Conservation (phyloP, 805 yeast genomes). For the Saturnispora ahearnii region DNA sequence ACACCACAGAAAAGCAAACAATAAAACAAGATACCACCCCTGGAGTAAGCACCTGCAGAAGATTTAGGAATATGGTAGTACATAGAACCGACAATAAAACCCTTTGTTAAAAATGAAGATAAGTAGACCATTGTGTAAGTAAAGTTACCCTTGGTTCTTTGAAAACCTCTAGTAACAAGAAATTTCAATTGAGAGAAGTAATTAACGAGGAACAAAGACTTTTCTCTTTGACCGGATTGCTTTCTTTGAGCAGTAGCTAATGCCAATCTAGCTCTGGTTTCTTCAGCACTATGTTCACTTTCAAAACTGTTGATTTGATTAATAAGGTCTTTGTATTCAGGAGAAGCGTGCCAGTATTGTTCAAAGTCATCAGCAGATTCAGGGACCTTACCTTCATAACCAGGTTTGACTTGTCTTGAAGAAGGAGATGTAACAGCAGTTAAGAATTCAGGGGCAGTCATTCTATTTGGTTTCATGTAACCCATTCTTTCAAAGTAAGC, state of each 20-base stretch:
- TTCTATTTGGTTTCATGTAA: conserved; percentile 53
- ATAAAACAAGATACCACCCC: conserved; percentile 56
- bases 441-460: conserved; percentile 60
- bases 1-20: conserved; percentile 53
- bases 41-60: conserved; percentile 49
- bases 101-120: conserved; percentile 47
- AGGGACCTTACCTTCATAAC: conserved; percentile 49
- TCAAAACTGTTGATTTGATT: conserved; percentile 32
- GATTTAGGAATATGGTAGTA: conserved; percentile 43
- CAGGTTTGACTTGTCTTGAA: conserved; percentile 42
- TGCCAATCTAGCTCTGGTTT: conserved; percentile 34
- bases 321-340: conserved; percentile 37
- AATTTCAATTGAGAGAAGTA: conserved; percentile 43
- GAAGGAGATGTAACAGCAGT: conserved; percentile 61
- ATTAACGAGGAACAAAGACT: conserved; percentile 31
- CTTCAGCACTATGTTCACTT: conserved; percentile 29
- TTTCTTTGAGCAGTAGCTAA: conserved; percentile 30
- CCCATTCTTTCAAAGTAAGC: conserved; percentile 54
- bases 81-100: conserved; percentile 53
- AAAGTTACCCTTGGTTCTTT: conserved; percentile 51
- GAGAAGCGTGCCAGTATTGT: conserved; percentile 47
- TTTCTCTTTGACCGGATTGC: conserved; percentile 31
- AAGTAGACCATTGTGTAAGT: conserved; percentile 46
- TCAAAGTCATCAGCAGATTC: conserved; percentile 50
- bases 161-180: conserved; percentile 47